Conservation (phyloP, 345 rosid species). For the Syzygium aromaticum region DNA sequence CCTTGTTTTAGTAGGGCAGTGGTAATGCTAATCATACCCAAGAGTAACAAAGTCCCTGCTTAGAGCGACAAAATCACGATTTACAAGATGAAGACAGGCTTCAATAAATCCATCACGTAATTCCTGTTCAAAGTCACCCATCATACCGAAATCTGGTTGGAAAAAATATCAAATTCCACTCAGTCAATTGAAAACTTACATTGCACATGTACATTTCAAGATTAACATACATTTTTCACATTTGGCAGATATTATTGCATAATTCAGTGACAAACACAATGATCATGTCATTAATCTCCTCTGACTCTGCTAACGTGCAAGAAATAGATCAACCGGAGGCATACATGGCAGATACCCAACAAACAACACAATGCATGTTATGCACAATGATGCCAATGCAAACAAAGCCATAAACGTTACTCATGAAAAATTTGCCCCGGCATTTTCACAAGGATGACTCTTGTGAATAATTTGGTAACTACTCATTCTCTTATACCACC, state of each 20-base stretch:
- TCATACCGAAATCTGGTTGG: constrained; percentile 90
- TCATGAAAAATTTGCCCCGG: background rate
- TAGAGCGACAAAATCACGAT: constrained; percentile 82
- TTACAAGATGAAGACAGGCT: constrained; percentile 97
- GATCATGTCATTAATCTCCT: background rate
- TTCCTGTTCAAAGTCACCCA: constrained; percentile 95
- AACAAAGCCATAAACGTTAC: background rate
- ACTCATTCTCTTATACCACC: background rate
- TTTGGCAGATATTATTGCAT: background rate
- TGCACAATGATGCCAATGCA: background rate
- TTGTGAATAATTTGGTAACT: background rate
- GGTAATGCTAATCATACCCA: constrained; percentile 38
- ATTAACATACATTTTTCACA: background rate
- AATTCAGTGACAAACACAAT: background rate
- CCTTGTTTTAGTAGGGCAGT: background rate
- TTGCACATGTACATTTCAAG: background rate
- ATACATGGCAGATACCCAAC: background rate
- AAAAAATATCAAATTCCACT: constrained; percentile 21
- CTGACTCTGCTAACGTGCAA: no score
- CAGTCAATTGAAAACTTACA: constrained; percentile 1
- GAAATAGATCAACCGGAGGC: background rate
- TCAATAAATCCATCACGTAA: constrained; percentile 84
- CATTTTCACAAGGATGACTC: background rate
- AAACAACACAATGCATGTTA: background rate
- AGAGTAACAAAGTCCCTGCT: constrained; percentile 89